Evolutionary conservation across 257 asterid species (phyloP), one percentile per base, ranked within the genome.

Genomic region (Buddleja alternifolia): DNA sequence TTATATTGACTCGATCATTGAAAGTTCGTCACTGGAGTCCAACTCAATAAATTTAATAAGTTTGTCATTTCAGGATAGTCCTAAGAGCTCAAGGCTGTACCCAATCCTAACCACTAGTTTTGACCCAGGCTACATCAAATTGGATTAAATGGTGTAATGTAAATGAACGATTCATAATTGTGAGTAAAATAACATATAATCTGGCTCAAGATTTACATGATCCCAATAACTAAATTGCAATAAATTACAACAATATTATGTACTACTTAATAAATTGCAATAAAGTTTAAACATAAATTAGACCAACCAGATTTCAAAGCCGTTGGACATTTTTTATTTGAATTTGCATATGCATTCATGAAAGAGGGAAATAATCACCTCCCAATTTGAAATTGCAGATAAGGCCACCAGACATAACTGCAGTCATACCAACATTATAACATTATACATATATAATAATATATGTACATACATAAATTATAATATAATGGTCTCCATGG

Each of bases 361-460:
- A 19, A 50, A 50, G 62, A 42, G 62, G 52, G 42, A 70, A 60
- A n/a, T n/a, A n/a, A 60, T 59, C 10, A n/a, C 11, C 12, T 51
- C 41, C 25, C 24, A n/a, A 23, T 58, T 58, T 70, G 15, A 70
- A 70, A 60, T 20, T 25, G 25, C 53, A 64, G 65, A 62, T 52
- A 62, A 39, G 58, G 42, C 48, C 66, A 55, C 45, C 36, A 53
- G 63, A 56, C 69, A 73, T 36, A 36, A n/a, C 40, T 57, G 62
- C 61, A 73, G 71, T 14, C 6, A 73, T 21, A 29, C 67, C 42
- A 53, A 32, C 29, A 25, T 0, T 9, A 53, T 56, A 39, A 7
- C 48, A 29, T 46, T 46, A 17, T 25, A 20, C 10, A 20, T 25
- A 21, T 16, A 45, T 17, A 51, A 32, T 46, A 0, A 14, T 17